phyloP scores from a whole-genome alignment of 2,329 filamentous ascomycete species.

The Trichothecium sympodiale region DNA sequence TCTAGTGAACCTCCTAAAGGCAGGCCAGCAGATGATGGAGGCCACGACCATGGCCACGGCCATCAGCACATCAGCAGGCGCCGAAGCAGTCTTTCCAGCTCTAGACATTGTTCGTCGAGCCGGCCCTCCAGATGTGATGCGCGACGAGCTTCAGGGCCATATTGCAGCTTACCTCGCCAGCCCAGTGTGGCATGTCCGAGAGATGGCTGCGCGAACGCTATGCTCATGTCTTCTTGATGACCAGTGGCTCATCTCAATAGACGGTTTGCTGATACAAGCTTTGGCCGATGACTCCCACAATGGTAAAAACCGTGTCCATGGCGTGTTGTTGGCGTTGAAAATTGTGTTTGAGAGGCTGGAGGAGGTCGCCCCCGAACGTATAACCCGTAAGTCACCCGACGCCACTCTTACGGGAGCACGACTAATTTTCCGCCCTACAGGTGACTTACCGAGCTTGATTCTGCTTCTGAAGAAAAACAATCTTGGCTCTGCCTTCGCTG shows the following conservation, averaged over 20 bases:
- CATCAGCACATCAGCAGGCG: conserved; percentile 22
- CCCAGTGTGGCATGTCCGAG: conserved; percentile 68
- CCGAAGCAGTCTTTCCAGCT: conserved; percentile 70
- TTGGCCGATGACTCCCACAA: conserved; percentile 12
- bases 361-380: conserved; percentile 31
- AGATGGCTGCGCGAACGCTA: conserved; percentile 67
- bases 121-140: conserved; percentile 48
- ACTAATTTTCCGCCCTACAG: conserved; percentile 14
- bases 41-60: conserved; percentile 15
- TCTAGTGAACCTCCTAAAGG: conserved; percentile 50
- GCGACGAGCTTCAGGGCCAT: conserved; percentile 41
- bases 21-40: conserved; percentile 29
- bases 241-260: conserved; percentile 33
- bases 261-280: conserved; percentile 21
- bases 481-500: conserved; percentile 11
- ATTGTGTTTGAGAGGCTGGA: conserved; percentile 43
- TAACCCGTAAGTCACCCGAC: conserved; percentile 32
- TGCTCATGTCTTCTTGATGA: conserved; percentile 48
- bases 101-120: conserved; percentile 71
- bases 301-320: conserved; percentile 45
- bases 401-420: too few species aligned
- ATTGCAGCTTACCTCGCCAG: conserved; percentile 56
- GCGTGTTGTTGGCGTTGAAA: conserved; percentile 43
- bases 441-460: conserved; percentile 16
- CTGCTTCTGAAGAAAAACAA: conserved; percentile 16